Base-by-base conservation (phyloP, 2,329 filamentous ascomycete species). In the Venturia effusa region DNA sequence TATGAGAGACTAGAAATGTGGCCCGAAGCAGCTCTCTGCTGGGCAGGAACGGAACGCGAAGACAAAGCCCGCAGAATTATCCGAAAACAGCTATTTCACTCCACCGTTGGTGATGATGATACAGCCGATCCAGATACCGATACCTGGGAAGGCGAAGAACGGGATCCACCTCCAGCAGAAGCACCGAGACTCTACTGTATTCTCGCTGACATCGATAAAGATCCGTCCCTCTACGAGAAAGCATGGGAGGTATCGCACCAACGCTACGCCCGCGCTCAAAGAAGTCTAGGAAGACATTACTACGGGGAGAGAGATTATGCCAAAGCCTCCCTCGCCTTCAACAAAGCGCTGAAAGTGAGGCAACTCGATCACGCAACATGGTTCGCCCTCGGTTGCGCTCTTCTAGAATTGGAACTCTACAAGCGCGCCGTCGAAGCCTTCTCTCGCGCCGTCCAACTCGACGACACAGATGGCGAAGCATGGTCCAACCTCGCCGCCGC, bases 401-500 rank as follows among this genome's bases (percentile, higher is more conserved):
- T 88, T 68, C 82, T 99, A 24, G 87, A 93, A 61, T 80, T 95
- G 0, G 84, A 85, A 11, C 81, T 87, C 45, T 97, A 89, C 77
- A 80, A 87, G 24, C 88, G 88, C 24, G 93, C 94, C 0, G 87
- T 90, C 0, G 87, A 93, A 68, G 88, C 92, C 0, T 99, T 95
- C 74, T 86, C 87, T 10, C 83, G 92, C 27, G 88, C 88, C 10
- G 92, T 99, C 13, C 86, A 89, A 68, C 82, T 90, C 13, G 94
- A 96, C 59, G 92, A 95, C 32, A 87, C 88, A 62, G 92, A 97
- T 71, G 93, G 92, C 0, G 86, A 96, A 71, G 91, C 90, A 0
- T 99, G 94, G 91, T 95, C 89, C 70, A 99, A 99, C 71, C 82
- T 99, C 27, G 94, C 92, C 0, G 92, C 89, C 1, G 88, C 93